phyloP scores from a whole-genome alignment of 805 yeast species.

The Metschnikowia continentalis region DNA sequence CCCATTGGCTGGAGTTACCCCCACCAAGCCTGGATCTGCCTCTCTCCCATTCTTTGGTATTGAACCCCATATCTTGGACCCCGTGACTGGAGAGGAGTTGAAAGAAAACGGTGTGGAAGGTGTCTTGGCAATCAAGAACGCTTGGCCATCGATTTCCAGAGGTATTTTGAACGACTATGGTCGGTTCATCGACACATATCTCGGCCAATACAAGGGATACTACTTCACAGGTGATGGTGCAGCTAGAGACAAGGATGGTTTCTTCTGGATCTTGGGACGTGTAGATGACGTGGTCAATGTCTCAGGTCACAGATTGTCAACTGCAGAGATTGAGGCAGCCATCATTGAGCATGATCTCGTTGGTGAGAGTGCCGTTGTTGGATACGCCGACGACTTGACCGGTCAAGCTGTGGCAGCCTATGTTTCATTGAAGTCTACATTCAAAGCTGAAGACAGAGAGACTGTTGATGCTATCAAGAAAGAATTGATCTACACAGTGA shows the following conservation, averaged over 20 bases:
- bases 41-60: constrained; percentile 96
- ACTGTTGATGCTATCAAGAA: constrained; percentile 47
- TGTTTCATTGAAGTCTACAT: constrained; percentile 63
- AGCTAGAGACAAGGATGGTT: constrained; percentile 94
- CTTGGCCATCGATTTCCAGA: constrained; percentile 99
- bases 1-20: constrained; percentile 90
- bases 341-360: constrained; percentile 74
- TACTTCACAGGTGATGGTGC: constrained; percentile 99
- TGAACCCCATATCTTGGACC: constrained; percentile 87
- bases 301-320: constrained; percentile 95
- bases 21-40: constrained; percentile 97
- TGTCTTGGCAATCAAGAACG: constrained; percentile 79
- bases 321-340: constrained; percentile 96
- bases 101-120: constrained; percentile 92
- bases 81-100: constrained; percentile 82
- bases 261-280: constrained; percentile 96
- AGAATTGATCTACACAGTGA: constrained; percentile 80
- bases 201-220: constrained; percentile 87
- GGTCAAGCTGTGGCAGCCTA: constrained; percentile 98
- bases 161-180: constrained; percentile 86
- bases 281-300: constrained; percentile 98
- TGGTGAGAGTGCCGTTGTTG: constrained; percentile 95
- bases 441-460: constrained; percentile 44
- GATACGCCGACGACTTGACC: constrained; percentile 89
- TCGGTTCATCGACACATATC: constrained; percentile 85